Evolutionary conservation across 768 basidiomycete species (phyloP).

Genomic region (Rhizopogon vesiculosus): DNA sequence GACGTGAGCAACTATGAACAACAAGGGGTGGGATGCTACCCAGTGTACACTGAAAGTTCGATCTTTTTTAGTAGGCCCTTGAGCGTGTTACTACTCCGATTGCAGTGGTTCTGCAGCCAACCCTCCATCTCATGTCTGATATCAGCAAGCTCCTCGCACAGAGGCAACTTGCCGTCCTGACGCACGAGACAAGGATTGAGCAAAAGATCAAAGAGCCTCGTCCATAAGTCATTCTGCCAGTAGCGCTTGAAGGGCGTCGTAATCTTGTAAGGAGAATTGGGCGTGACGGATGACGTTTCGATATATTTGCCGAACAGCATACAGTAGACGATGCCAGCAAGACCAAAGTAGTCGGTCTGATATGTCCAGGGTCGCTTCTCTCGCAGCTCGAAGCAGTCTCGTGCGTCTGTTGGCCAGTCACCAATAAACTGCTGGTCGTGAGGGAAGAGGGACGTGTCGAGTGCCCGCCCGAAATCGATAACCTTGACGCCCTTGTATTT

Average conservation of each 20-base stretch:
- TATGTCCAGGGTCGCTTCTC: slow-evolving; percentile 86
- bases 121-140: slow-evolving; percentile 79
- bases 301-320: slow-evolving; percentile 98
- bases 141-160: slow-evolving; percentile 59
- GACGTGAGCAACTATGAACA: not conserved
- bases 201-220: slow-evolving; percentile 72
- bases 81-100: slow-evolving; percentile 74
- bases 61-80: slow-evolving; percentile 84
- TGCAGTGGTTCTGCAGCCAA: slow-evolving; percentile 86
- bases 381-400: slow-evolving; percentile 90
- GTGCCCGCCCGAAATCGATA: slow-evolving; percentile 96
- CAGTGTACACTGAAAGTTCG: slow-evolving; percentile 44
- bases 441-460: slow-evolving; percentile 84
- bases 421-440: slow-evolving; percentile 73
- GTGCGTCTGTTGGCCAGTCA: slow-evolving; percentile 85
- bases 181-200: slow-evolving; percentile 74
- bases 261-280: slow-evolving; percentile 50
- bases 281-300: slow-evolving; percentile 55
- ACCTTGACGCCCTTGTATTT: slow-evolving; percentile 79
- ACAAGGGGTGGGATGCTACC: slow-evolving; percentile 5
- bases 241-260: slow-evolving; percentile 85
- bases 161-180: slow-evolving; percentile 58
- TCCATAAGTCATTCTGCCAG: slow-evolving; percentile 92
- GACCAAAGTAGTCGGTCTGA: slow-evolving; percentile 95
- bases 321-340: slow-evolving; percentile 91